Evolutionary conservation across 768 basidiomycete species (phyloP).

Genomic region (Leucosporidium creatinivorum): DNA sequence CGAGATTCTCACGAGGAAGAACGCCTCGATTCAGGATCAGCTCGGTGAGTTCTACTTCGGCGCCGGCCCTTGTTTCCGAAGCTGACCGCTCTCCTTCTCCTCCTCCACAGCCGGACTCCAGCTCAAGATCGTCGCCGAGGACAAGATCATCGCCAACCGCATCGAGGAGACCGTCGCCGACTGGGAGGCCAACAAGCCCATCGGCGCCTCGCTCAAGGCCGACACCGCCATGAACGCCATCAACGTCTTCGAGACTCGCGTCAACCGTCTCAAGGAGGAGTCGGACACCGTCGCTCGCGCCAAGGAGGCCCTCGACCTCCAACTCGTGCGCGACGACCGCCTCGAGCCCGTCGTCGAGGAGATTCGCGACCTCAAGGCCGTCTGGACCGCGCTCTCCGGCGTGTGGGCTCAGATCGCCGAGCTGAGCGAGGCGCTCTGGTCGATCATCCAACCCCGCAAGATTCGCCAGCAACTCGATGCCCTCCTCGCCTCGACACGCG

Average conservation of each 20-base stretch:
- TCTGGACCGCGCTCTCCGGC: constrained; percentile 97
- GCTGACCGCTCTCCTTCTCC: not conserved
- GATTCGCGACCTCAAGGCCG: constrained; percentile 88
- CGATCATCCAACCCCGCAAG: constrained; percentile 84
- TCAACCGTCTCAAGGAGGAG: constrained; percentile 83
- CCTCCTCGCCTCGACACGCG: constrained; percentile 86
- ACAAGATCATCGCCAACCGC: constrained; percentile 94
- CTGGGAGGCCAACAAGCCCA: constrained; percentile 93
- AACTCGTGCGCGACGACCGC: constrained; percentile 72
- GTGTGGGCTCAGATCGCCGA: constrained; percentile 92
- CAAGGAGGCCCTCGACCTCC: constrained; percentile 93
- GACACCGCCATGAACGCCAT: constrained; percentile 95
- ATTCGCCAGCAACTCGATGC: constrained; percentile 86
- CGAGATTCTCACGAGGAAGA: constrained; percentile 95
- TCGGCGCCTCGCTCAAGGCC: constrained; percentile 92
- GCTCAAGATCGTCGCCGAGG: constrained; percentile 97
- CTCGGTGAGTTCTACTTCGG: constrained; percentile 55
- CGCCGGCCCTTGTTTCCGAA: not conserved
- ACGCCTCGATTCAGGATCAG: constrained; percentile 96
- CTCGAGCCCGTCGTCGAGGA: constrained; percentile 93
- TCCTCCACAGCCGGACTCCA: constrained; percentile 75
- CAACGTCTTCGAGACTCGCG: constrained; percentile 85
- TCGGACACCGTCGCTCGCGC: constrained; percentile 92
- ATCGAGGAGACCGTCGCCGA: constrained; percentile 82
- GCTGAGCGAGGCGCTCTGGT: constrained; percentile 79